Evolutionary conservation across 2,329 filamentous ascomycete genomes (phyloP), one percentile per base, ranked within the genome.

Genomic region (Epichloe bromicola): DNA sequence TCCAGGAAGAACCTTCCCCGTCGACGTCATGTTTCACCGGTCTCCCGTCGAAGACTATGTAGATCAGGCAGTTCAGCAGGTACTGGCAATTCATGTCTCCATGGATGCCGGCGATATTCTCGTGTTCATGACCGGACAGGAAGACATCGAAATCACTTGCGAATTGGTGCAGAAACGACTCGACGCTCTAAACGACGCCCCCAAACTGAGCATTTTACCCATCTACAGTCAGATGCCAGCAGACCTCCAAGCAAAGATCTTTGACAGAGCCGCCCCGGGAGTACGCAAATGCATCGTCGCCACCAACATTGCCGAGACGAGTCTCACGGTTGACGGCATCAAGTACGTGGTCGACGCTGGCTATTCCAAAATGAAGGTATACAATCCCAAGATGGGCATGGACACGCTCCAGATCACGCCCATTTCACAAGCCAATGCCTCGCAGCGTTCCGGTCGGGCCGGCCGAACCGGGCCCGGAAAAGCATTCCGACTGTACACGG

Each of bases 151-250:
- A 66, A 86, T 86, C 41, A 98, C 94, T 0, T 98, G 93, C 64
- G 93, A 98, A 62, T 74, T 97, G 19, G 78, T 97, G 3, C 87
- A 88, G 50, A 91, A 96, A 64, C 78, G 93, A 42, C 74, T 98
- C 15, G 85, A 88, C 56, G 79, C 91, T 33, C 77, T 98, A 34
- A 97, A 96, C 56, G 90, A 98, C 60, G 91, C 93, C 1, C 90
- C 93, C 1, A 91, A 95, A 63, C 79, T 98, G 53, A 91, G 87
- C 63, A 95, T 98, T 50, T 70, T 98, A 30, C 94, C 94, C 0
- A 97, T 98, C 51, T 98, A 98, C 79, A 96, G 89, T 75, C 93
- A 98, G 67, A 96, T 98, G 93, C 94, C 93, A 2, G 93, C 93
- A 36, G 94, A 98, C 66, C 73, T 98, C 37, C 94, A 98, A 67